Conservation (phyloP, 179 eudicot species). For the Silene vulgaris region DNA sequence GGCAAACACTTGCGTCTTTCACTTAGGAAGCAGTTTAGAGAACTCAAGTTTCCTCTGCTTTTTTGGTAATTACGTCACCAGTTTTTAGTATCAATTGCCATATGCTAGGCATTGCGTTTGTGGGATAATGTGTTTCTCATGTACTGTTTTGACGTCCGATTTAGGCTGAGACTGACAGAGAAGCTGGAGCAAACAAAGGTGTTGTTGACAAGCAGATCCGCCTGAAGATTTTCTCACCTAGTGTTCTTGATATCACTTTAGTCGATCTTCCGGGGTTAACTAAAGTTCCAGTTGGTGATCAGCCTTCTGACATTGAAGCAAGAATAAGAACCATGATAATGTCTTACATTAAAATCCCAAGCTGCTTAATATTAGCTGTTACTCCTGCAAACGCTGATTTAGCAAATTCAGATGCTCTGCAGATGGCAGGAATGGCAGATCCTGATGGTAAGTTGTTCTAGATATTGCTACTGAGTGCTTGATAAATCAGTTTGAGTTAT, state of each 20-base stretch:
- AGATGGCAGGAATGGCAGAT: conserved; percentile 90
- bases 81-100: not conserved
- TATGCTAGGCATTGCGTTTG: not conserved
- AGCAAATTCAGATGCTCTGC: conserved; percentile 97
- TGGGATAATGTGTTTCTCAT: not conserved
- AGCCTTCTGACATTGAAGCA: conserved; percentile 88
- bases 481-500: not conserved
- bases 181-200: conserved; percentile 93
- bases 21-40: not conserved
- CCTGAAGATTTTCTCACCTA: conserved; percentile 77
- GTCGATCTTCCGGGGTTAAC: conserved; percentile 97
- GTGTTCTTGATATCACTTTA: conserved; percentile 92
- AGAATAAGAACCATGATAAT: conserved; percentile 92
- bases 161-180: conserved; percentile 90
- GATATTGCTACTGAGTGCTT: not conserved
- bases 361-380: conserved; percentile 86
- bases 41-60: too few species aligned
- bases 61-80: not conserved
- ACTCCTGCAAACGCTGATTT: conserved; percentile 95
- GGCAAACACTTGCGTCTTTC: not conserved
- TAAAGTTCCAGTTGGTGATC: conserved; percentile 98
- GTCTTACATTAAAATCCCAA: conserved; percentile 58
- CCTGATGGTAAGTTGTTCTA: conserved; percentile 62
- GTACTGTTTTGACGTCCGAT: not conserved
- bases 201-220: conserved; percentile 79